phyloP scores from a whole-genome alignment of 1,284 basidiomycete genomes.

The Malassezia arunalokei region DNA sequence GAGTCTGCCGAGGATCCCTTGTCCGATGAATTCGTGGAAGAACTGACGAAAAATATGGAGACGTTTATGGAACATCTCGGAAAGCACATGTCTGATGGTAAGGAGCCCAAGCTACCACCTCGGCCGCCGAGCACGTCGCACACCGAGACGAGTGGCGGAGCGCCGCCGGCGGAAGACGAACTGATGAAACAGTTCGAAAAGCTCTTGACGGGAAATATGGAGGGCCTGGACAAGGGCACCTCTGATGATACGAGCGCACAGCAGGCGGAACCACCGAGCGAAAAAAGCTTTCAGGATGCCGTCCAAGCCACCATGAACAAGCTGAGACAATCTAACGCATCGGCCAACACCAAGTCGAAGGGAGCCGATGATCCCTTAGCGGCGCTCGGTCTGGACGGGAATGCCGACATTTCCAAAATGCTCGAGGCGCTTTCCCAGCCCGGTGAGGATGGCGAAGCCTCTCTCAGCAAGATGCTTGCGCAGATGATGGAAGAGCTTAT shows the following conservation, averaged over 20 bases:
- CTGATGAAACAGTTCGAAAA: slow-evolving; percentile 43
- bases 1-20: slow-evolving; percentile 26
- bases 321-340: slow-evolving; percentile 54
- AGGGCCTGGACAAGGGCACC: background rate
- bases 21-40: slow-evolving; percentile 55
- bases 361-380: slow-evolving; percentile 48
- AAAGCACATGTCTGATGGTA: slow-evolving; percentile 3
- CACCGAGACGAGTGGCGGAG: slow-evolving; percentile 1
- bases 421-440: slow-evolving; percentile 45
- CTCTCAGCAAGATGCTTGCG: slow-evolving; percentile 64
- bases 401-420: slow-evolving; percentile 38
- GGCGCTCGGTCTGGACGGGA: slow-evolving; percentile 48
- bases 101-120: background rate
- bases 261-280: background rate
- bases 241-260: background rate
- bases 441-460: slow-evolving; percentile 37
- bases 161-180: slow-evolving; percentile 29
- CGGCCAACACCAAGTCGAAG: slow-evolving; percentile 48
- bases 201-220: slow-evolving; percentile 26
- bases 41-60: slow-evolving; percentile 72
- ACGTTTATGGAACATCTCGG: slow-evolving; percentile 62
- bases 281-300: slow-evolving; percentile 57
- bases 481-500: slow-evolving; percentile 86
- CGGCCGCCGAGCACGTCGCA: background rate
- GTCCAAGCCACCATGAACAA: slow-evolving; percentile 69